Percentiles rank a stretch among this genome's conserved stretches.
Evolutionary conservation across 805 yeast genomes (phyloP).

Genomic region (Candida railenensis): DNA sequence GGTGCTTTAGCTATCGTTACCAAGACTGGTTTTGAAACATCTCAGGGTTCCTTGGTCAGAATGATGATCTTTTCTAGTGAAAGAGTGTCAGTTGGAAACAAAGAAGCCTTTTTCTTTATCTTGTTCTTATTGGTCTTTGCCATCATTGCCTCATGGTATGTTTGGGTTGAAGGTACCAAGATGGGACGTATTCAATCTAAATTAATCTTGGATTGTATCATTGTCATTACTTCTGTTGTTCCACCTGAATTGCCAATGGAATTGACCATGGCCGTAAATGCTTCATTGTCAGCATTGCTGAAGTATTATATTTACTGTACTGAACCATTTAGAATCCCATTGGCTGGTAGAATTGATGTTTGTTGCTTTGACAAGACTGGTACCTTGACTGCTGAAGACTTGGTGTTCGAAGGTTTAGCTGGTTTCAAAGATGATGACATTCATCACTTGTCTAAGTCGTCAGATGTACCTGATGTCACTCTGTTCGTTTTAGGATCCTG

Average conservation of each 20-base stretch:
- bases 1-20: conserved; percentile 91
- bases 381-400: conserved; percentile 94
- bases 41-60: conserved; percentile 96
- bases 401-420: conserved; percentile 94
- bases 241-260: conserved; percentile 99
- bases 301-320: conserved; percentile 93
- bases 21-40: conserved; percentile 97
- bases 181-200: conserved; percentile 96
- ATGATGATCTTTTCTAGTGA: conserved; percentile 97
- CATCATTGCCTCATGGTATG: conserved; percentile 93
- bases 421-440: conserved; percentile 60
- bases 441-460: conserved; percentile 51
- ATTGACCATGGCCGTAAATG: conserved; percentile 95
- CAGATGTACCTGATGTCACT: conserved; percentile 69
- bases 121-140: conserved; percentile 88
- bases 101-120: conserved; percentile 90
- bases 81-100: conserved; percentile 93
- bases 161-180: conserved; percentile 95
- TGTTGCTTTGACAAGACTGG: conserved; percentile 99
- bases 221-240: conserved; percentile 94
- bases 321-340: conserved; percentile 96
- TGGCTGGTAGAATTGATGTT: conserved; percentile 96
- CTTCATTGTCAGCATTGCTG: conserved; percentile 82
- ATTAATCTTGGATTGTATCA: conserved; percentile 89
- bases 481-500: conserved; percentile 85